phyloP scores from a whole-genome alignment of 78 protist species.

The Dictyostelium firmibasis region DNA sequence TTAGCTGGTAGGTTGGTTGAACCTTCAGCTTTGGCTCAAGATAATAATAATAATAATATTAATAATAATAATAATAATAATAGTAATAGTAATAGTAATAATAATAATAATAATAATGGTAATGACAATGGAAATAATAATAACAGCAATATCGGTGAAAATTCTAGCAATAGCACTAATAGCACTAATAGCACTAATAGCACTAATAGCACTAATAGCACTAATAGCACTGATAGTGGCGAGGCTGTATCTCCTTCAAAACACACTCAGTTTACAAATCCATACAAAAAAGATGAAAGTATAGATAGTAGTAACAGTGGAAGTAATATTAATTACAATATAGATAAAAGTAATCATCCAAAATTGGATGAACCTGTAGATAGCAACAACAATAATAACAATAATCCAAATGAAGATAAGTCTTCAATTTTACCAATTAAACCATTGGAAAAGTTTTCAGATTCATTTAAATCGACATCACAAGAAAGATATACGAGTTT shows the following conservation, averaged over 20 bases:
- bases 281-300: neutral
- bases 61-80: neutral
- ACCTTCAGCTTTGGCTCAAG: neutral
- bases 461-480: conserved; percentile 46
- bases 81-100: neutral
- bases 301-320: neutral
- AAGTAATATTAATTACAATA: neutral
- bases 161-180: neutral
- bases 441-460: conserved; percentile 45
- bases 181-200: no score
- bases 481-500: conserved; percentile 68
- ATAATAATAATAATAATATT: neutral
- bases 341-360: neutral
- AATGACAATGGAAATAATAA: neutral
- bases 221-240: no score
- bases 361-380: neutral
- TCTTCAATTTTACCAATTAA: neutral
- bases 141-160: neutral
- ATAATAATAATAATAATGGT: neutral
- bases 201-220: no score
- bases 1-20: conserved; percentile 14
- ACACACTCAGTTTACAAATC: neutral
- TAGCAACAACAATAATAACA: conserved; percentile 14
- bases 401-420: neutral
- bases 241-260: neutral